Evolutionary conservation across 2,329 filamentous ascomycete genomes (phyloP), one percentile per base, ranked within the genome.

Genomic region (Xylariaceae sp.): DNA sequence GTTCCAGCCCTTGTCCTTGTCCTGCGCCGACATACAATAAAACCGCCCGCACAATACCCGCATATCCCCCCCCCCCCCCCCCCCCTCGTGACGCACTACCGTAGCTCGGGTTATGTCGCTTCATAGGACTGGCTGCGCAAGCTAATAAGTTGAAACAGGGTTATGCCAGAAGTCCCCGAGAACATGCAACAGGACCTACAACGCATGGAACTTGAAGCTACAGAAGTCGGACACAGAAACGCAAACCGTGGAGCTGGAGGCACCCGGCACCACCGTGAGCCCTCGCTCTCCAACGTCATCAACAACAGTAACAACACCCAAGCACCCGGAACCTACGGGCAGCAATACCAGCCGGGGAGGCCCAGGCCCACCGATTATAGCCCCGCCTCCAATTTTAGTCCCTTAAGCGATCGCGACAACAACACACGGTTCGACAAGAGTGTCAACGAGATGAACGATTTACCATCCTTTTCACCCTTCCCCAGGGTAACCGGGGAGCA

Each of bases 111-210:
- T n/a, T n/a, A n/a, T n/a, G n/a, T n/a, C n/a, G n/a, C n/a, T n/a
- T n/a, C n/a, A 23, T 38, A 31, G 40, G 27, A 21, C 9, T 33
- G 17, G 8, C 14, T 19, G 11, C 17, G 9, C 16, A 15, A 18
- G 54, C 54, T 59, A 46, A 48, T 29, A 19, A 38, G 15, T 5
- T 38, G 37, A 30, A 43, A 48, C 64, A 94, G 88, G 70, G 80
- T 94, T 58, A 95, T 90, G 81, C 86, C 88, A 61, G 88, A 96
- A 73, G 88, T 96, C 51, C 88, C 90, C 52, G 85, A 90, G 66
- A 90, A 95, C 66, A 96, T 98, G 78, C 88, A 95, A 68, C 83
- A 94, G 58, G 90, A 86, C 65, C 77, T 98, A 50, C 85, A 90
- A 57, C 83, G 89, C 63, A 79, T 98, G 69, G 89, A 96, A 71